Conservation (phyloP, 2,329 filamentous ascomycete genomes). For the Samsoniella hepiali region DNA sequence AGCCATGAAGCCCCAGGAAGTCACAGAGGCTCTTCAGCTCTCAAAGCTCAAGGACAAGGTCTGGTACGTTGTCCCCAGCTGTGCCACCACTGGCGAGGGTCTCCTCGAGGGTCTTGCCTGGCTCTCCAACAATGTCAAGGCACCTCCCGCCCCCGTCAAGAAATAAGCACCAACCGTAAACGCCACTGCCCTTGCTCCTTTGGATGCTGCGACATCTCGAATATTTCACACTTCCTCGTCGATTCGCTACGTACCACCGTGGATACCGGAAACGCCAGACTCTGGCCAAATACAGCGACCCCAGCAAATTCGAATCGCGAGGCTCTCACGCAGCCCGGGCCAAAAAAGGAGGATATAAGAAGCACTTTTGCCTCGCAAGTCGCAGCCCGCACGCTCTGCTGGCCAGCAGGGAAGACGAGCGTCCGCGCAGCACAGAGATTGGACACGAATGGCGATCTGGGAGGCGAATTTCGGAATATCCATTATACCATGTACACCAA, state of each 20-base stretch:
- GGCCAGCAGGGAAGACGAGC: neutral
- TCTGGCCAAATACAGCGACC: neutral
- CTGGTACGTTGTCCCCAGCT: conserved; percentile 82
- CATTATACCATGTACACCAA: conserved; percentile 18
- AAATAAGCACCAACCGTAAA: conserved; percentile 38
- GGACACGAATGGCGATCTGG: conserved; percentile 7
- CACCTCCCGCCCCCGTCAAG: conserved; percentile 52
- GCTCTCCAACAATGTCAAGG: conserved; percentile 82
- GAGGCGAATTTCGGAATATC: neutral
- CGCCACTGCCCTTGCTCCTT: neutral
- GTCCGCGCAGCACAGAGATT: neutral
- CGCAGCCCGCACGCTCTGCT: neutral
- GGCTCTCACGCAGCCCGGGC: neutral
- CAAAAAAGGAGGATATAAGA: neutral
- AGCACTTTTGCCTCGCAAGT: neutral
- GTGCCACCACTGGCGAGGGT: conserved; percentile 77
- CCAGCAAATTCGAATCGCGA: neutral
- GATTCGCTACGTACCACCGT: neutral
- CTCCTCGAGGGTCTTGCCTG: conserved; percentile 78
- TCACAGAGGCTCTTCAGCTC: conserved; percentile 74
- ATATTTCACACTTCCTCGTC: neutral
- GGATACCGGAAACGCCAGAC: neutral
- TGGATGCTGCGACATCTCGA: neutral
- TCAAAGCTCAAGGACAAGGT: conserved; percentile 77
- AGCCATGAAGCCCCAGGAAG: conserved; percentile 78